Conservation (phyloP, 1,284 basidiomycete genomes). For the Cutaneotrichosporon cyanovorans region DNA sequence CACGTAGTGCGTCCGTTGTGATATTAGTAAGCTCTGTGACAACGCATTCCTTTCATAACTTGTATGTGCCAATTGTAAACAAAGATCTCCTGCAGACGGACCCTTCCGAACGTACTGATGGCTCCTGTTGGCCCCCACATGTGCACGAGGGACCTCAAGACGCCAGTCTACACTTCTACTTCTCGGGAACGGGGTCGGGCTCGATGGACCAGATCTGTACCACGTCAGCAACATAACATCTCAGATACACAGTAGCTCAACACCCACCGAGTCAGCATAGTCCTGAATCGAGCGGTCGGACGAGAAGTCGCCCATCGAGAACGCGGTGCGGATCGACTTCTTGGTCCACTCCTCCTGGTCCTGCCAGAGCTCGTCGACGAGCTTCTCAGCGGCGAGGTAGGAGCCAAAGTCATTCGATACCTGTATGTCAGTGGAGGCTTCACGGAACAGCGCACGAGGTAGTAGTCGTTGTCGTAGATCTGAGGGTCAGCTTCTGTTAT, state of each 20-base stretch:
- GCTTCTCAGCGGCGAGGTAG: slow-evolving; percentile 68
- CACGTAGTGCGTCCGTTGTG: too few species aligned
- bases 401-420: slow-evolving; percentile 85
- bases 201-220: slow-evolving; percentile 38
- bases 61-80: neutral
- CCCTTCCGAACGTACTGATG: too few species aligned
- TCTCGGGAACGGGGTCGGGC: slow-evolving; percentile 30
- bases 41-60: neutral
- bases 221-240: slow-evolving; percentile 6
- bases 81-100: neutral
- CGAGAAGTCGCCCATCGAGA: slow-evolving; percentile 87
- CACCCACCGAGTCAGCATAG: slow-evolving; percentile 56
- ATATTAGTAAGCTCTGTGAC: too few species aligned
- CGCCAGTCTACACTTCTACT: neutral
- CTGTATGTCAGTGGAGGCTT: slow-evolving; percentile 53
- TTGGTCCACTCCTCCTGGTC: slow-evolving; percentile 79
- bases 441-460: slow-evolving; percentile 40
- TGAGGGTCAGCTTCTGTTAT: neutral
- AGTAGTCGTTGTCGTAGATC: slow-evolving; percentile 56
- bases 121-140: too few species aligned
- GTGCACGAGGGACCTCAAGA: too few species aligned
- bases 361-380: slow-evolving; percentile 78
- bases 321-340: slow-evolving; percentile 76
- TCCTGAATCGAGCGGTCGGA: slow-evolving; percentile 82
- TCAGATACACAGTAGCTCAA: neutral